Evolutionary conservation across 2,329 filamentous ascomycete genomes (phyloP).

Genomic region (Apiospora hydei): DNA sequence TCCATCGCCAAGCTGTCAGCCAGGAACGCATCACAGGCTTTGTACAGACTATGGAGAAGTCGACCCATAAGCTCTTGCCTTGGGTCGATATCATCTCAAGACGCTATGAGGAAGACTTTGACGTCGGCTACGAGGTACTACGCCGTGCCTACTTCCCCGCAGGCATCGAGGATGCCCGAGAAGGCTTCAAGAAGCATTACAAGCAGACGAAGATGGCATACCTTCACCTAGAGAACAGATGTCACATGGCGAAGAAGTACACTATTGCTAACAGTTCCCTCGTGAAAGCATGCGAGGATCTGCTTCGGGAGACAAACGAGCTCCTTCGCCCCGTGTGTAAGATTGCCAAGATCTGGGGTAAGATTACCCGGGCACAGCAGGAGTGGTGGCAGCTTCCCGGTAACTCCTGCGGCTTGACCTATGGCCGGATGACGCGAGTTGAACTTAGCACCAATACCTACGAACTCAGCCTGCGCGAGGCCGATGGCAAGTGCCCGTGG

Average conservation of each 20-base stretch:
- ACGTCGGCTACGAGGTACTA: constrained; percentile 18
- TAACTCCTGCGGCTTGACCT: constrained; percentile 25
- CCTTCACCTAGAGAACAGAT: constrained; percentile 24
- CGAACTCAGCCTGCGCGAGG: constrained; percentile 2
- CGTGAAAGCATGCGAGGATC: neutral
- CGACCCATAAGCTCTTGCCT: neutral
- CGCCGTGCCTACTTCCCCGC: constrained; percentile 25
- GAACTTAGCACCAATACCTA: constrained; percentile 1
- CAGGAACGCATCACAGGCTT: neutral
- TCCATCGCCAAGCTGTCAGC: constrained; percentile 24
- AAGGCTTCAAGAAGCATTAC: constrained; percentile 26
- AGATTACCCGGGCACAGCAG: constrained; percentile 15
- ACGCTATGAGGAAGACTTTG: constrained; percentile 17
- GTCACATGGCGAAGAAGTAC: neutral
- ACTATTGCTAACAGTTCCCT: neutral
- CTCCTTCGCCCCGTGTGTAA: neutral
- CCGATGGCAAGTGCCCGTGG: constrained; percentile 1
- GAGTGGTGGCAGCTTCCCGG: constrained; percentile 29
- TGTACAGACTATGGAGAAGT: neutral
- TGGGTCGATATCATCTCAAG: neutral
- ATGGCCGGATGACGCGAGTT: constrained; percentile 7
- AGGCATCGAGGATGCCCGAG: constrained; percentile 28
- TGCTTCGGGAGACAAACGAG: neutral
- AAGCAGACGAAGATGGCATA: neutral
- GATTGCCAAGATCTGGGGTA: constrained; percentile 24